Evolutionary conservation across 2,329 filamentous ascomycete genomes (phyloP).

Genomic region (Exophiala spinifera): DNA sequence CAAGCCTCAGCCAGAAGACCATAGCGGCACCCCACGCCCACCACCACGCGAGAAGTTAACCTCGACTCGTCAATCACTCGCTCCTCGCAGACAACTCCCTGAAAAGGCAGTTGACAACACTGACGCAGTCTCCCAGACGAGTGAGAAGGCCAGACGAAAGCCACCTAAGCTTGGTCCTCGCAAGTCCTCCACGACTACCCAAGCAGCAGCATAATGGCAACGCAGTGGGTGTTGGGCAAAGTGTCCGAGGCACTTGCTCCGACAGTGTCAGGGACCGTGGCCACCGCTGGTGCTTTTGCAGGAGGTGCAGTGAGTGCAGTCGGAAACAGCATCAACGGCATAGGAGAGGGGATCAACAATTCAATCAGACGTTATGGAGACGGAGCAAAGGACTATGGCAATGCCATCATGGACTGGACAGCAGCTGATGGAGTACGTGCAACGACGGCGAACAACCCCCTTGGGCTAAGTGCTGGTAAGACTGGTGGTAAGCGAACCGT

Average conservation of each 20-base stretch:
- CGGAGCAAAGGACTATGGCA: conserved; percentile 31
- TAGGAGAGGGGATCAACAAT: conserved; percentile 29
- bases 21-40: conserved; percentile 18
- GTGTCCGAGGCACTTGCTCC: conserved; percentile 27
- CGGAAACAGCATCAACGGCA: conserved; percentile 28
- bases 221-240: conserved; percentile 28
- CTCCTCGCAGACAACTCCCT: not conserved
- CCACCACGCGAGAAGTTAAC: conserved; percentile 25
- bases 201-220: conserved; percentile 27
- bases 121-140: conserved; percentile 15
- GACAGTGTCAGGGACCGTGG: conserved; percentile 24
- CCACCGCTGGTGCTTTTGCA: conserved; percentile 26
- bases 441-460: conserved; percentile 30
- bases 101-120: conserved; percentile 2
- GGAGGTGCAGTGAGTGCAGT: conserved; percentile 28
- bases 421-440: conserved; percentile 25
- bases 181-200: conserved; percentile 16
- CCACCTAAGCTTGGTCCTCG: conserved; percentile 28
- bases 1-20: conserved; percentile 23
- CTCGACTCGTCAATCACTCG: conserved; percentile 20
- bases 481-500: conserved; percentile 23
- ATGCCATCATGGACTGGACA: conserved; percentile 33
- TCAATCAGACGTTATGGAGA: conserved; percentile 27
- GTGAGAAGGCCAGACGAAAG: conserved; percentile 24
- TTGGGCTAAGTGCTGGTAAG: conserved; percentile 28